phyloP scores from a whole-genome alignment of 176 grass and related monocot species.

The Eragrostis nindensis region DNA sequence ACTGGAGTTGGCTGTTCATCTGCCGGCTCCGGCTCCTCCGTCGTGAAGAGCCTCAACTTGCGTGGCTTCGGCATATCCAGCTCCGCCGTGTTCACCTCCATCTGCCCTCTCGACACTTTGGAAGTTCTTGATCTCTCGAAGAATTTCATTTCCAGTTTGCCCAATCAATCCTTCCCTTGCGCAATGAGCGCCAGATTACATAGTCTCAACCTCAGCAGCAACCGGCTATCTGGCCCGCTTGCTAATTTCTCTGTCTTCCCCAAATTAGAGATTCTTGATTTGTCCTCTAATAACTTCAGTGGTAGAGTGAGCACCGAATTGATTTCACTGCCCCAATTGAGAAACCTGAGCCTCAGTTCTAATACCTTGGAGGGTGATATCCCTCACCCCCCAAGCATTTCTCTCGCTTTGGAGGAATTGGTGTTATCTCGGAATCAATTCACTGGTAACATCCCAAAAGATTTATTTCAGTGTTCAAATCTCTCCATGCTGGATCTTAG shows the following conservation, averaged over 20 bases:
- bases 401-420: conserved; percentile 42
- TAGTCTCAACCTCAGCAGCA: conserved; percentile 71
- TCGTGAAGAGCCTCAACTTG: conserved; percentile 42
- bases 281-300: conserved; percentile 49
- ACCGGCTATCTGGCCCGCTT: not conserved
- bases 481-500: conserved; percentile 56
- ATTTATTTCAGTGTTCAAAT: conserved; percentile 20
- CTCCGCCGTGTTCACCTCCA: conserved; percentile 21
- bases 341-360: conserved; percentile 55
- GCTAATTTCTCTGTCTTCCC: conserved; percentile 46
- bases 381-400: conserved; percentile 13
- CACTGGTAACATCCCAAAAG: conserved; percentile 15
- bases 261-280: conserved; percentile 57
- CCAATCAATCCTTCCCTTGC: no score
- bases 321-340: conserved; percentile 30
- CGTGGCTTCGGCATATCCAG: conserved; percentile 25
- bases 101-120: conserved; percentile 60
- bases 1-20: not conserved
- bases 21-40: not conserved
- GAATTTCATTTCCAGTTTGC: no score
- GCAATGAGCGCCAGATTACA: no score
- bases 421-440: conserved; percentile 55
- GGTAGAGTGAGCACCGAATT: conserved; percentile 29
- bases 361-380: conserved; percentile 40
- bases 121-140: conserved; percentile 54